phyloP scores from a whole-genome alignment of 1,284 basidiomycete species.

The Xerocomus cyaneibrunnescens region DNA sequence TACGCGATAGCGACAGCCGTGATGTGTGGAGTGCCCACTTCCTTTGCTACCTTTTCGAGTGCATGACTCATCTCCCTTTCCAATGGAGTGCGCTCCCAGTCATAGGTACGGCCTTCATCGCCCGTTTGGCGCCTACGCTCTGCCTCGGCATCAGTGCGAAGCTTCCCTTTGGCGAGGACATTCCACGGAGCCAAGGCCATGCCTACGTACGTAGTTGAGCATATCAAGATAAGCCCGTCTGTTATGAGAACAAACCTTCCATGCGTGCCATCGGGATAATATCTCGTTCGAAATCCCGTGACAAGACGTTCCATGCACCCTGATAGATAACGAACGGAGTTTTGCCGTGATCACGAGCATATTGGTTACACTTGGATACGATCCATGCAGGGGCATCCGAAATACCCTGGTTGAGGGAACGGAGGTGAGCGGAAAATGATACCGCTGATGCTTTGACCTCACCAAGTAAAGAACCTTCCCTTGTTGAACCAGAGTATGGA shows the following conservation, averaged over 20 bases:
- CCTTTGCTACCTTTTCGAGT: conserved; percentile 16
- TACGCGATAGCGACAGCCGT: conserved; percentile 43
- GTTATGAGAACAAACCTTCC: neutral
- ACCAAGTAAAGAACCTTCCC: conserved; percentile 35
- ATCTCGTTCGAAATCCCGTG: conserved; percentile 49
- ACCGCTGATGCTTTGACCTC: neutral
- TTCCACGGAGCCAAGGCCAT: conserved; percentile 41
- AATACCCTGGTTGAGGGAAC: neutral
- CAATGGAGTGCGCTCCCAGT: conserved; percentile 19
- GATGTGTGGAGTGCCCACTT: conserved; percentile 18
- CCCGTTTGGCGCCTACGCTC: conserved; percentile 17
- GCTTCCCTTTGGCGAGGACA: conserved; percentile 34
- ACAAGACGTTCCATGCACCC: conserved; percentile 48
- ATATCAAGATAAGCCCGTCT: neutral
- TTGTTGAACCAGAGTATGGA: conserved; percentile 39
- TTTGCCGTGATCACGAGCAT: conserved; percentile 41
- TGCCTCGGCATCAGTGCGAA: conserved; percentile 33
- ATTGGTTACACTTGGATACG: conserved; percentile 37
- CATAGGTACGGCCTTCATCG: conserved; percentile 23
- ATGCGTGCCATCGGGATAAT: conserved; percentile 45
- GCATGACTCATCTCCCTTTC: conserved; percentile 6
- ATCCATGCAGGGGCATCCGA: conserved; percentile 33
- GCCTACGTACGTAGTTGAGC: conserved; percentile 5
- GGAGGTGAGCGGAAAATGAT: neutral
- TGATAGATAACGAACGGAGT: conserved; percentile 54